These are phyloP conservation scores for Phytophthora parvispora DNA, from an alignment of 352 stramenopile species.

Conservation along the genomic window DNA sequence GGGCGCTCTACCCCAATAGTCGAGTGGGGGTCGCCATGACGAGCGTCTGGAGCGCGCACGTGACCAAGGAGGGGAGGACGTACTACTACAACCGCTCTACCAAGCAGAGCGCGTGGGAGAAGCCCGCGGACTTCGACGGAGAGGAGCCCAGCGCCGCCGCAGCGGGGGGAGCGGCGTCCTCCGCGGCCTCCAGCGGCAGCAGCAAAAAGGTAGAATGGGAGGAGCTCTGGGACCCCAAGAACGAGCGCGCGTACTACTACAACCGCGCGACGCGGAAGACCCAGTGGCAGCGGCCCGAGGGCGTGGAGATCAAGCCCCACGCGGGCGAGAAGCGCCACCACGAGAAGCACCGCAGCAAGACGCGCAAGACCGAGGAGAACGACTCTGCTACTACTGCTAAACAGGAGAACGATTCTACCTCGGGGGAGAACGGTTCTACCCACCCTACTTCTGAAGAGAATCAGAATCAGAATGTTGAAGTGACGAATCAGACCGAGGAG, in stretches of 20 bases:
- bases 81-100: constrained; percentile 93
- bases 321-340: constrained; percentile 36
- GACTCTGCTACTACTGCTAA: background rate
- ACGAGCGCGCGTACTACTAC: constrained; percentile 89
- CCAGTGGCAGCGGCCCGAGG: constrained; percentile 83
- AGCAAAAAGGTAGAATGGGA: constrained; percentile 81
- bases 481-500: constrained; percentile 6
- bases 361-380: constrained; percentile 27
- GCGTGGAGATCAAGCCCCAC: constrained; percentile 83
- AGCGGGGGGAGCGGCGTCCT: background rate
- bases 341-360: constrained; percentile 36
- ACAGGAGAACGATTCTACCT: constrained; percentile 4
- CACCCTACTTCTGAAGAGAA: background rate
- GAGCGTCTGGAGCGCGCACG: constrained; percentile 85
- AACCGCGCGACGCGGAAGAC: constrained; percentile 85
- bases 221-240: constrained; percentile 90
- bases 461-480: constrained; percentile 22
- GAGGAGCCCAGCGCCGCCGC: constrained; percentile 32
- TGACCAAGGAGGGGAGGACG: constrained; percentile 85
- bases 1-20: background rate
- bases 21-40: constrained; percentile 21
- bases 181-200: background rate
- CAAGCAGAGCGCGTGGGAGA: constrained; percentile 91
- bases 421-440: constrained; percentile 3
- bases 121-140: constrained; percentile 80